A percentile compares a stretch with the other conserved stretches of the same genome.
Evolutionary conservation across 192 early-diverging fungal genomes (phyloP).

Genomic region (Diversispora epigaea): DNA sequence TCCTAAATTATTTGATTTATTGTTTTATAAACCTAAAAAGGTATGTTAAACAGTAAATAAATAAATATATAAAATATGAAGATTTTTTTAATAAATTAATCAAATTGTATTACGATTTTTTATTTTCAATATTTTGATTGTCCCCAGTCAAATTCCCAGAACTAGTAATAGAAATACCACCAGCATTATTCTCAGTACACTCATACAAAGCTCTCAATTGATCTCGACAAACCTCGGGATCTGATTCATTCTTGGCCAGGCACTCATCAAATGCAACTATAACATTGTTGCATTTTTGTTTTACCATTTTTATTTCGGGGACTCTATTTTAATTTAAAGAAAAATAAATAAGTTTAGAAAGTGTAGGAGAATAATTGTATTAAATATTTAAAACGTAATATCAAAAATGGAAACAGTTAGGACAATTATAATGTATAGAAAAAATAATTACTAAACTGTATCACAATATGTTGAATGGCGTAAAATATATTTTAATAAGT

Average conservation of each 20-base stretch:
- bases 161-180: no score
- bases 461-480: no score
- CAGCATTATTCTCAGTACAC: not conserved
- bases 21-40: constrained; percentile 31
- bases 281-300: constrained; percentile 1
- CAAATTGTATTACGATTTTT: no score
- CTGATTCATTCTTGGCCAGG: not conserved
- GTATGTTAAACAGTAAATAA: not conserved
- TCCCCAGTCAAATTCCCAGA: no score
- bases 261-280: constrained; percentile 14
- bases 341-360: not conserved
- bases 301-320: not conserved
- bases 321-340: not conserved
- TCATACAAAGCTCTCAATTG: constrained; percentile 3
- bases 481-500: no score
- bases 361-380: not conserved
- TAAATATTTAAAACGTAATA: no score
- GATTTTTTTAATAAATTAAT: no score
- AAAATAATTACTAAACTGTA: not conserved
- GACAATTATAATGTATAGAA: no score
- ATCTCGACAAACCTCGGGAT: not conserved
- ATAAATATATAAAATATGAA: no score
- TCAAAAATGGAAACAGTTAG: no score
- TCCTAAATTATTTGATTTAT: constrained; percentile 43
- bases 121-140: no score